These are phyloP conservation scores for Hypoxylon rickii DNA, from an alignment of 495 filamentous ascomycete species.

Conservation along the genomic window DNA sequence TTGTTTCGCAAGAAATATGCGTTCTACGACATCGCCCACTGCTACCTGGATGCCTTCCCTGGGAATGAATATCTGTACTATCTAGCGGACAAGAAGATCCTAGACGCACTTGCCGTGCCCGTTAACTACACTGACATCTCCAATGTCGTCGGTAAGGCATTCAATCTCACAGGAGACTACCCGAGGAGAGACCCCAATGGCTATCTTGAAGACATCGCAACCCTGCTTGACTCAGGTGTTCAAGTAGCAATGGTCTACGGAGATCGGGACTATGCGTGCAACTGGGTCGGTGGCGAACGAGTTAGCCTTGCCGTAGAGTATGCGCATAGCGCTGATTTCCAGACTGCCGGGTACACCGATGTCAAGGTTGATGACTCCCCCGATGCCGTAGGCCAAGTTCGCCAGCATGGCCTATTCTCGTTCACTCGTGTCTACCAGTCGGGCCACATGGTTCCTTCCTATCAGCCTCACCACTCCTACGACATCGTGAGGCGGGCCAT, in stretches of 20 bases:
- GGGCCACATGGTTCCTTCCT: constrained; percentile 64
- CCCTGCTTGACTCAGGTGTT: constrained; percentile 57
- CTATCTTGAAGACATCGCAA: constrained; percentile 51
- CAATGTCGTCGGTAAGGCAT: constrained; percentile 55
- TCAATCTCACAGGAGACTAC: constrained; percentile 57
- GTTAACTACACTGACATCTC: constrained; percentile 66
- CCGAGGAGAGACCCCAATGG: constrained; percentile 47
- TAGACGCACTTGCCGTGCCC: constrained; percentile 63
- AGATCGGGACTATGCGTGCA: constrained; percentile 64
- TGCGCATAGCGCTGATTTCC: constrained; percentile 48
- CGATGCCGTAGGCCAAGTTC: constrained; percentile 56
- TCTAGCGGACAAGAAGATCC: constrained; percentile 62
- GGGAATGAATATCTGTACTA: constrained; percentile 62
- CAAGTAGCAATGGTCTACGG: constrained; percentile 71
- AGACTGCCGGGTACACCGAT: constrained; percentile 54
- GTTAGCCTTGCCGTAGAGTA: constrained; percentile 46
- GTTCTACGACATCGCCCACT: constrained; percentile 64
- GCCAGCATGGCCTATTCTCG: constrained; percentile 62
- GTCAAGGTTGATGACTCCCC: constrained; percentile 51
- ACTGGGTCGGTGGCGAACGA: constrained; percentile 64
- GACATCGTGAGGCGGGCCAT: constrained; percentile 50
- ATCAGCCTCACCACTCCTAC: constrained; percentile 46
- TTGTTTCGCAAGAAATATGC: constrained; percentile 26
- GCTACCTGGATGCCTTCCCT: constrained; percentile 63
- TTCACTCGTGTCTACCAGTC: constrained; percentile 65